phyloP scores from a whole-genome alignment of 768 basidiomycete genomes.

The Neoboletus brunneissimus region DNA sequence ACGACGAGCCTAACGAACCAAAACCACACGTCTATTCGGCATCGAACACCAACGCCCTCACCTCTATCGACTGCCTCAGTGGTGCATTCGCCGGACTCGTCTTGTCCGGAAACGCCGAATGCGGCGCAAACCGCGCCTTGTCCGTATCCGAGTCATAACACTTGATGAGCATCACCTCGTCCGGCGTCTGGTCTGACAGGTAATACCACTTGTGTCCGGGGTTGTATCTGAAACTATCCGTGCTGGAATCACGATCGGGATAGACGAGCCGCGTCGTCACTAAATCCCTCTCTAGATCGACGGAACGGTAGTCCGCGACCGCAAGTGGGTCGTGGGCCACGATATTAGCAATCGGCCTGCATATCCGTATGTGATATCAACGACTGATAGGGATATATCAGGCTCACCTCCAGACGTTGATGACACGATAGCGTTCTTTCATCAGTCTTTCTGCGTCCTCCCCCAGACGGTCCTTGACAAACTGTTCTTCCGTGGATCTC shows the following conservation, averaged over 20 bases:
- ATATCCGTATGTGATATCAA: background rate
- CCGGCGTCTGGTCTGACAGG: conserved; percentile 32
- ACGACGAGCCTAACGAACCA: background rate
- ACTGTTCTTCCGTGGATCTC: no score
- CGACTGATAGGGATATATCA: background rate
- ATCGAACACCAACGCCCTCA: conserved; percentile 39
- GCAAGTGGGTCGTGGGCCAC: conserved; percentile 4
- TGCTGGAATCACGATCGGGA: conserved; percentile 24
- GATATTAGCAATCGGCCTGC: background rate
- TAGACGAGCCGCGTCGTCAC: conserved; percentile 31
- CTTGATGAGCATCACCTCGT: conserved; percentile 38
- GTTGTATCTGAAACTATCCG: conserved; percentile 31
- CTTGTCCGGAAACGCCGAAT: conserved; percentile 36
- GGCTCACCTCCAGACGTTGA: conserved; percentile 41
- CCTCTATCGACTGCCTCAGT: conserved; percentile 39
- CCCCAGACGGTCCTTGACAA: no score
- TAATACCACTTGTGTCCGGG: conserved; percentile 38
- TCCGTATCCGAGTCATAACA: conserved; percentile 40
- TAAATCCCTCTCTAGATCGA: background rate
- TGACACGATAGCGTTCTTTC: conserved; percentile 40
- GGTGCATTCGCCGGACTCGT: conserved; percentile 30
- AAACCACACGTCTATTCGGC: conserved; percentile 19
- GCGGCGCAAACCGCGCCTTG: conserved; percentile 31
- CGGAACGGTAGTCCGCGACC: background rate
- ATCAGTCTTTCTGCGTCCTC: no score